Conservation (phyloP, 2,329 filamentous ascomycete genomes). For the Botrytis sinoallii region DNA sequence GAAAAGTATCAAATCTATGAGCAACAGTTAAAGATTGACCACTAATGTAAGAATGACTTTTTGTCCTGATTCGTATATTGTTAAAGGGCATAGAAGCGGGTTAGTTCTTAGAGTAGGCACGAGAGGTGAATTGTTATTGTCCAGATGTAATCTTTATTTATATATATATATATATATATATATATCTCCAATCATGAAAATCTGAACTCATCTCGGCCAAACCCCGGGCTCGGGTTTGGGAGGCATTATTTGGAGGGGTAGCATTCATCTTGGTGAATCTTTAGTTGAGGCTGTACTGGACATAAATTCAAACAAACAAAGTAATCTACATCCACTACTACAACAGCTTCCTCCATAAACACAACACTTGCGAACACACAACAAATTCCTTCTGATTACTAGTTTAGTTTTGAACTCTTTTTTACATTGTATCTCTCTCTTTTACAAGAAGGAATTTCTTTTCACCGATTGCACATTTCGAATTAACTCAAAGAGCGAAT, state of each 20-base stretch:
- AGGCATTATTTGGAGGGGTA: not conserved
- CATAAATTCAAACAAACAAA: not conserved
- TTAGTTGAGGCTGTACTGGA: not conserved
- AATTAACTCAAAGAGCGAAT: not conserved
- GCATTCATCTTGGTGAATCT: not conserved
- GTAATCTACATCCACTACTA: not conserved
- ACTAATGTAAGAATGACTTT: rapidly evolving
- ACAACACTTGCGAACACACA: not conserved
- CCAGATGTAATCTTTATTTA: not conserved
- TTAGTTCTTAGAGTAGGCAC: not conserved
- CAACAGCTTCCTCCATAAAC: not conserved
- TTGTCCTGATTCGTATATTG: not conserved
- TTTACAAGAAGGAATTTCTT: not conserved
- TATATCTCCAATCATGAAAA: not conserved
- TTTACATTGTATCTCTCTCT: not conserved
- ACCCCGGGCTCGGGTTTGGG: not conserved
- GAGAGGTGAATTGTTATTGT: not conserved
- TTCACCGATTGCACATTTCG: not conserved
- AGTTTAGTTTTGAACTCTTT: no score
- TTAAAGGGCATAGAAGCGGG: not conserved
- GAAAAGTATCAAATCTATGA: not conserved
- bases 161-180: not conserved
- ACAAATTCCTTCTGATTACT: not conserved
- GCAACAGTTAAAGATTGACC: not conserved
- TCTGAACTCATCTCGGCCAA: not conserved